Evolutionary conservation across 345 rosid genomes (phyloP).

Genomic region (Eucalyptus victrix): DNA sequence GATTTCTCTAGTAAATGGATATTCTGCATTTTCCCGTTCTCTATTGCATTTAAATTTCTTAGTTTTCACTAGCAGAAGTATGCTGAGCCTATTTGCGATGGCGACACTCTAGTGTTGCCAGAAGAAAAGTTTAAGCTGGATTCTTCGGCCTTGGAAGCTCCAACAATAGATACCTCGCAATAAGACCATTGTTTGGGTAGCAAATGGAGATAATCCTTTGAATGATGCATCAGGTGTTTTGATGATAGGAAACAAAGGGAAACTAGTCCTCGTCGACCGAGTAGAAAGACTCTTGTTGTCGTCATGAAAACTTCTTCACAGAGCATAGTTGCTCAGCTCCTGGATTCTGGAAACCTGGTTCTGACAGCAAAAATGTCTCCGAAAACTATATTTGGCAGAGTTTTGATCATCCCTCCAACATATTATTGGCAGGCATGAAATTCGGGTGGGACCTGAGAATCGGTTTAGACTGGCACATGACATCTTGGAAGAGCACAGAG

Average conservation of each 20-base stretch:
- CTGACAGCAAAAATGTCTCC: neutral
- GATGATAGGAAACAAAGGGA: neutral
- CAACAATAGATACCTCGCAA: neutral
- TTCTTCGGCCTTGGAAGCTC: neutral
- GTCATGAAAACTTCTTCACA: neutral
- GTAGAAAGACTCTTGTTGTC: neutral
- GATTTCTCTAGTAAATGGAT: neutral
- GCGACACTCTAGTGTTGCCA: neutral
- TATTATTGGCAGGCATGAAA: neutral
- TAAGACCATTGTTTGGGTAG: neutral
- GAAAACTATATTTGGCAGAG: too few species aligned
- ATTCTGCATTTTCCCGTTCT: neutral
- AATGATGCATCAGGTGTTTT: neutral
- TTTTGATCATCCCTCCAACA: neutral
- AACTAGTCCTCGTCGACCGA: neutral
- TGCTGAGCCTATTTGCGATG: neutral
- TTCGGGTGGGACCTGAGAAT: neutral
- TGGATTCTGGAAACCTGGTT: too few species aligned
- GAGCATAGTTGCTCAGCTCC: neutral
- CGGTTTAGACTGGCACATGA: neutral
- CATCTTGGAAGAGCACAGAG: slow-evolving; percentile 6
- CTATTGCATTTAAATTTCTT: neutral
- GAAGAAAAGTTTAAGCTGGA: neutral
- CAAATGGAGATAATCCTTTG: neutral
- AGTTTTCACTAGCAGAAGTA: neutral